phyloP scores from a whole-genome alignment of 805 yeast genomes.

The Spathaspora gorwiae region DNA sequence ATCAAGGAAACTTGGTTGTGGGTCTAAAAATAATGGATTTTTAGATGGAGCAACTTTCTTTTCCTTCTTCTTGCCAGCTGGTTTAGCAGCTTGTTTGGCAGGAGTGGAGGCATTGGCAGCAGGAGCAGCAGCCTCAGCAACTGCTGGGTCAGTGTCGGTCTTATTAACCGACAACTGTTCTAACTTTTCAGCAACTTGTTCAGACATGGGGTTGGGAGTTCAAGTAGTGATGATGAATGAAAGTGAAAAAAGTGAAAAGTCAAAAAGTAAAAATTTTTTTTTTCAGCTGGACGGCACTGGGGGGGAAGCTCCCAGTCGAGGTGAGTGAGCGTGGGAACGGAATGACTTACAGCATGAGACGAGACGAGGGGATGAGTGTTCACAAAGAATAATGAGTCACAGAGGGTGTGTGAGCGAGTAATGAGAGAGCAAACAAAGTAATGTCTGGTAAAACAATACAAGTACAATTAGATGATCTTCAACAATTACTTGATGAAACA shows the following conservation, averaged over 20 bases:
- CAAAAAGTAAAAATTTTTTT: too few relatives aligned
- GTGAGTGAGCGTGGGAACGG: too few relatives aligned
- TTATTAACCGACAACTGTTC: slow-evolving; percentile 35
- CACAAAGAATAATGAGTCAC: too few relatives aligned
- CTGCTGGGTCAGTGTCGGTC: slow-evolving; percentile 7
- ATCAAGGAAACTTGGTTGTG: slow-evolving; percentile 81
- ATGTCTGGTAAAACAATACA: neutral
- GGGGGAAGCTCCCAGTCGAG: too few relatives aligned
- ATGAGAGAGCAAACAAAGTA: too few relatives aligned
- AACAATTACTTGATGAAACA: slow-evolving; percentile 8
- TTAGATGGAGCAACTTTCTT: slow-evolving; percentile 34
- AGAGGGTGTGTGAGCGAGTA: too few relatives aligned
- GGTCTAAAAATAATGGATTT: slow-evolving; percentile 49
- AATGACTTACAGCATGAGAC: too few relatives aligned
- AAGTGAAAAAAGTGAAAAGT: too few relatives aligned
- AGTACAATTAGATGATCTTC: slow-evolving; percentile 10
- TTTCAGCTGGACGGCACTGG: too few relatives aligned
- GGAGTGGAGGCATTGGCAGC: slow-evolving; percentile 39
- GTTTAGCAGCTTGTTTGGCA: slow-evolving; percentile 11
- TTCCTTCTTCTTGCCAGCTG: slow-evolving; percentile 12
- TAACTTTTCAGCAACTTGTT: slow-evolving; percentile 32
- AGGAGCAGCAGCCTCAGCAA: slow-evolving; percentile 36
- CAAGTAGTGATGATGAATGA: too few relatives aligned
- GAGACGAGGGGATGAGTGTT: too few relatives aligned
- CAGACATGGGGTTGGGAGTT: slow-evolving; percentile 3